Conservation (phyloP, 257 asterid genomes). For the Mitragyna speciosa region DNA sequence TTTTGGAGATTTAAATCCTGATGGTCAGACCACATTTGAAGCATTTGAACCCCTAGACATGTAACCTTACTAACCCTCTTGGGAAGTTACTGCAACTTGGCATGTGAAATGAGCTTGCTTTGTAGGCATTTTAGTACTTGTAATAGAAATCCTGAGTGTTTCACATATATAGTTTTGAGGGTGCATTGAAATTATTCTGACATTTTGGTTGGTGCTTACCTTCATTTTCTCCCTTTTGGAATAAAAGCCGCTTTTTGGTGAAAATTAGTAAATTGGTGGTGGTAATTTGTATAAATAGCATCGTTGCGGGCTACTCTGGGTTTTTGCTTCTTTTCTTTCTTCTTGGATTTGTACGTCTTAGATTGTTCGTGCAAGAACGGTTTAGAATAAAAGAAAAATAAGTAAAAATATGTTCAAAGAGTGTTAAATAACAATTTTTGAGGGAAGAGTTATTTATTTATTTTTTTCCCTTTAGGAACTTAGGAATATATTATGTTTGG, state of each 20-base stretch:
- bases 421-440: background rate
- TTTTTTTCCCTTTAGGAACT: too few species aligned
- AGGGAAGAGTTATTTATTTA: too few species aligned
- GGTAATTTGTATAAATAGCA: background rate
- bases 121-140: background rate
- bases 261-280: background rate
- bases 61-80: constrained; percentile 9
- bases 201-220: background rate
- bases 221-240: background rate
- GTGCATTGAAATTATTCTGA: background rate
- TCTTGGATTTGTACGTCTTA: too few species aligned
- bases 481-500: too few species aligned
- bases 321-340: too few species aligned
- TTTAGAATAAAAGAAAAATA: too few species aligned
- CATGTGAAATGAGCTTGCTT: background rate
- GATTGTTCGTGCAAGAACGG: too few species aligned
- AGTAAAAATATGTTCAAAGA: too few species aligned
- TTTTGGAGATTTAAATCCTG: constrained; percentile 45
- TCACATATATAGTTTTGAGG: background rate
- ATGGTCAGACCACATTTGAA: constrained; percentile 42
- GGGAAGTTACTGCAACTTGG: background rate
- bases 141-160: background rate
- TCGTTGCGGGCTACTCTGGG: too few species aligned
- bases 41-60: constrained; percentile 50
- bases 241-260: background rate